phyloP scores from a whole-genome alignment of 345 rosid genomes.

The Brassica incana region DNA sequence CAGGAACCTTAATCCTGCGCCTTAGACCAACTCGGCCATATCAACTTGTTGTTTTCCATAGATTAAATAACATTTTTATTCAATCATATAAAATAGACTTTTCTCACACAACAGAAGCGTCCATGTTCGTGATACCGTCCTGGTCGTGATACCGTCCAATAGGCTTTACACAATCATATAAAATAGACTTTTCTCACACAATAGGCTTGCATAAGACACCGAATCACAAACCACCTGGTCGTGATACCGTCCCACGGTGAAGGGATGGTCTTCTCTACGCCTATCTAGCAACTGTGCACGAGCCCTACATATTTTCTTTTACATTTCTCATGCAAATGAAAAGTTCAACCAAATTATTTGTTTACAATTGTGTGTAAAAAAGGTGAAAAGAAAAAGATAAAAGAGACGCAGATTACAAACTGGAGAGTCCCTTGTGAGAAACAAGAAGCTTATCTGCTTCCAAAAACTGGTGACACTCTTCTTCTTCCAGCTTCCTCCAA shows the following conservation, averaged over 20 bases:
- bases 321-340: background rate
- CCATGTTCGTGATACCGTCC: too few relatives aligned
- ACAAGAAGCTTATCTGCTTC: slow-evolving; percentile 30
- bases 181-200: too few relatives aligned
- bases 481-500: slow-evolving; percentile 63
- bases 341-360: background rate
- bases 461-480: slow-evolving; percentile 66
- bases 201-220: background rate
- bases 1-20: slow-evolving; percentile 22
- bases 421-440: background rate
- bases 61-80: background rate
- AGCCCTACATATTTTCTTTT: background rate
- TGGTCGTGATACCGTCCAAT: too few relatives aligned
- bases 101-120: too few relatives aligned
- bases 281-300: background rate
- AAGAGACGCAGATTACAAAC: background rate
- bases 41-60: background rate
- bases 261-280: background rate
- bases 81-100: too few relatives aligned
- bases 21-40: background rate
- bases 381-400: background rate
- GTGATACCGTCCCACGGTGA: background rate
- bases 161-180: too few relatives aligned
- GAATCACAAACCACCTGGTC: too few relatives aligned
- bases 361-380: background rate